Percentiles rank a stretch among this genome's conserved stretches.
Evolutionary conservation across 192 early-diverging fungal species (phyloP).

Genomic region (Powellomyces hirtus): DNA sequence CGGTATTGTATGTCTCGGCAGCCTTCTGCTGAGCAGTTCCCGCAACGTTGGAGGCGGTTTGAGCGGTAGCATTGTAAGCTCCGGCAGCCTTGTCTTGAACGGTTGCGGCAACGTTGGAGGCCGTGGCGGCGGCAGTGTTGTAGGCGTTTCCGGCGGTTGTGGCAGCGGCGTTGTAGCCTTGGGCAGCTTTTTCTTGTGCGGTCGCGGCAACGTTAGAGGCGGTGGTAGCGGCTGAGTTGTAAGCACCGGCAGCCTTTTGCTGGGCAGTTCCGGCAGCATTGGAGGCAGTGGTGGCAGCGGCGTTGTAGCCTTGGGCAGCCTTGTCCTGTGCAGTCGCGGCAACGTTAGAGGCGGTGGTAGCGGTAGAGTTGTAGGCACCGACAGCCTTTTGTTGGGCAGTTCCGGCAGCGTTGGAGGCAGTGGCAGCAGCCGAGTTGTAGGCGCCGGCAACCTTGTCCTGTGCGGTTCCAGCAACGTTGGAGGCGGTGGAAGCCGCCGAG

Average conservation of each 20-base stretch:
- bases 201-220: slow-evolving; percentile 1
- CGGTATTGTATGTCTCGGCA: background rate
- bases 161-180: background rate
- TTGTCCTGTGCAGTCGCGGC: background rate
- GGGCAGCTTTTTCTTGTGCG: background rate
- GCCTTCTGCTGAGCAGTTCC: background rate
- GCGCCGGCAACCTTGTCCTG: background rate
- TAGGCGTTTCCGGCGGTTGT: background rate
- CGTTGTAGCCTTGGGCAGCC: background rate
- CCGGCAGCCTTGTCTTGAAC: background rate
- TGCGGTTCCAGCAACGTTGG: background rate
- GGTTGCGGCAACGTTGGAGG: background rate
- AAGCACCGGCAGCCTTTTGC: background rate
- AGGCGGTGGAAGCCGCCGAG: background rate
- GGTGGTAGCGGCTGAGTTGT: background rate
- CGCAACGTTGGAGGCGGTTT: background rate
- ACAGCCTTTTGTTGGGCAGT: background rate
- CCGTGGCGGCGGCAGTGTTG: background rate
- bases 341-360: background rate
- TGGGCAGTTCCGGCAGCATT: background rate
- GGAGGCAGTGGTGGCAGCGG: background rate
- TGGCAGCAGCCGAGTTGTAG: background rate
- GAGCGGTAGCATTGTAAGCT: background rate
- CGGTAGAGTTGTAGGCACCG: background rate
- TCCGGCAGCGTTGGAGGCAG: slow-evolving; percentile 7